Conservation (phyloP, 2,329 filamentous ascomycete species). For the Cordyceps cateniannulata region DNA sequence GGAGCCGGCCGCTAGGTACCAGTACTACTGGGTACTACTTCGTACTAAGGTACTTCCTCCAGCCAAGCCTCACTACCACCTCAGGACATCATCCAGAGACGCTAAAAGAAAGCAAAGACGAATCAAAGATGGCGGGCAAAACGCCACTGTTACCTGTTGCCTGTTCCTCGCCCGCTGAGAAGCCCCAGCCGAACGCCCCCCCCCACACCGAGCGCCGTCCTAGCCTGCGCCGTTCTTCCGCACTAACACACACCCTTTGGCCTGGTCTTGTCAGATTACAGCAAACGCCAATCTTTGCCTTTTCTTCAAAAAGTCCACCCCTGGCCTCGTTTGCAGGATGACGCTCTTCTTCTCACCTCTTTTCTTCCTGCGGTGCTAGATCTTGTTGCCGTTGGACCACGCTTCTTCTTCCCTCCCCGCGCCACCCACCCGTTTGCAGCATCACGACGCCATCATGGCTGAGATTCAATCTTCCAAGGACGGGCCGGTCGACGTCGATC, state of each 20-base stretch:
- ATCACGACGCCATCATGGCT: neutral
- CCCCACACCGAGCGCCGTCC: neutral
- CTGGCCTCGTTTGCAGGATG: neutral
- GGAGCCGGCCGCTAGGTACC: neutral
- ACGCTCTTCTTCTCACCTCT: neutral
- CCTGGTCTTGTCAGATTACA: neutral
- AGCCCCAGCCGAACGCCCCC: slow-evolving; percentile 2
- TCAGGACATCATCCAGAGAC: neutral
- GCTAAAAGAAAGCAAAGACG: neutral
- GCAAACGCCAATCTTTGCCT: neutral
- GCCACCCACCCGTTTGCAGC: neutral
- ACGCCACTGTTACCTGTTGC: neutral
- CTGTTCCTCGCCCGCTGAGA: neutral
- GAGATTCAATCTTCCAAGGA: slow-evolving; percentile 10
- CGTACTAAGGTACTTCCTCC: too few species aligned
- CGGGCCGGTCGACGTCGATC: neutral
- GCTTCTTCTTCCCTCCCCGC: neutral
- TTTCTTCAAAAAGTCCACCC: neutral
- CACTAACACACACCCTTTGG: neutral
- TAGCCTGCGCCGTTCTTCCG: neutral
- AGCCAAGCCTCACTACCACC: neutral
- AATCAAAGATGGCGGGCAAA: too few species aligned
- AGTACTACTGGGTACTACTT: too few species aligned
- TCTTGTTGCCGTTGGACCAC: neutral
- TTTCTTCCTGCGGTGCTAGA: neutral